Percentiles rank a stretch among this genome's conserved stretches.
These are phyloP conservation scores for Aspergillus uvarum DNA, from an alignment of 2,329 filamentous ascomycete genomes.

Conservation along the genomic window DNA sequence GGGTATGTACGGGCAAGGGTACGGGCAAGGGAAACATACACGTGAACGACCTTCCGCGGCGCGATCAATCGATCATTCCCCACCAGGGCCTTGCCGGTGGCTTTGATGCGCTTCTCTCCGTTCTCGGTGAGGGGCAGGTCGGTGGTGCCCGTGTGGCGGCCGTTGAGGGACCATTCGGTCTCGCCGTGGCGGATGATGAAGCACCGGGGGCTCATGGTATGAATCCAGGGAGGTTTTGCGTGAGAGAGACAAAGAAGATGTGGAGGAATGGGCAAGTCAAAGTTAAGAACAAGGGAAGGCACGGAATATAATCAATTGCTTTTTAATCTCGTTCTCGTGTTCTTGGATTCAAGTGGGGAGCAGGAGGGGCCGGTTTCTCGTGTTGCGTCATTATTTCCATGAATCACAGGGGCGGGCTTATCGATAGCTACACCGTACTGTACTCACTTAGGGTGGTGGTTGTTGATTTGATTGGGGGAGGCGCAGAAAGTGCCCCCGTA, in stretches of 20 bases:
- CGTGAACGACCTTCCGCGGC: conserved; percentile 75
- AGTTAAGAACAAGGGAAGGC: too few species aligned
- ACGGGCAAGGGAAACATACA: conserved; percentile 55
- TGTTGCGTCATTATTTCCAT: neutral
- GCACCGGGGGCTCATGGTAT: conserved; percentile 62
- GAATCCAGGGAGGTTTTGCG: neutral
- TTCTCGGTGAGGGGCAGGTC: conserved; percentile 82
- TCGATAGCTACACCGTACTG: too few species aligned
- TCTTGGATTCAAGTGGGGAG: neutral
- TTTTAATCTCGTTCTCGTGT: too few species aligned
- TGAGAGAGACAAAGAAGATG: too few species aligned
- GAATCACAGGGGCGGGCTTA: neutral
- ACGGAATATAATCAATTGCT: too few species aligned
- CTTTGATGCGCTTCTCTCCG: conserved; percentile 72
- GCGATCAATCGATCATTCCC: conserved; percentile 83
- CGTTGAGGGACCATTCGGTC: conserved; percentile 90
- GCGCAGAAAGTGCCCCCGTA: too few species aligned
- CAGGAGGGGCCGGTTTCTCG: neutral
- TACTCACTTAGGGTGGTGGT: too few species aligned
- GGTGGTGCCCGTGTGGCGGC: conserved; percentile 78
- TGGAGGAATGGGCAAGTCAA: too few species aligned
- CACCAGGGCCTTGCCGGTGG: conserved; percentile 80
- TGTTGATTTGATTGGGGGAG: too few species aligned
- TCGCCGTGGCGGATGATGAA: conserved; percentile 89
- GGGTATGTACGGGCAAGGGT: too few species aligned